These are phyloP conservation scores for Silene latifolia DNA, from an alignment of 148 eudicot genomes.

Conservation along the genomic window DNA sequence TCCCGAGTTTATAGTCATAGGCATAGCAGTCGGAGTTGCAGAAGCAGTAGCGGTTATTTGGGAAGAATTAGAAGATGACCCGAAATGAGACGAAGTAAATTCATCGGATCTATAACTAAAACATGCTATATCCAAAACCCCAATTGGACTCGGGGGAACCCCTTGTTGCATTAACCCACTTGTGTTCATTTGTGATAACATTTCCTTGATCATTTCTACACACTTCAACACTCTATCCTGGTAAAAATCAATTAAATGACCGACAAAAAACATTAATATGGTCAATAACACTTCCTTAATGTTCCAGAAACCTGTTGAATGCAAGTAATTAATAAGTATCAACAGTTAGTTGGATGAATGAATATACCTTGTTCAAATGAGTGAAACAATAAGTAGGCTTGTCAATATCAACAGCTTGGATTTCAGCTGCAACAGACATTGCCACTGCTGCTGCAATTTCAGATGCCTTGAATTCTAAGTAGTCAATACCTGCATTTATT, in stretches of 20 bases:
- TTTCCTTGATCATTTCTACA: constrained; percentile 44
- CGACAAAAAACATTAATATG: neutral
- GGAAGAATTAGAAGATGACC: constrained; percentile 34
- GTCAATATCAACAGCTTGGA: constrained; percentile 40
- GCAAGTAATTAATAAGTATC: constrained; percentile 1
- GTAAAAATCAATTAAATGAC: constrained; percentile 4
- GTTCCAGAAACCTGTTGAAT: neutral
- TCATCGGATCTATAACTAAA: constrained; percentile 54
- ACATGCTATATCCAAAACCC: constrained; percentile 63
- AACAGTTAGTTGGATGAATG: neutral
- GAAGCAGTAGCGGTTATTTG: constrained; percentile 1
- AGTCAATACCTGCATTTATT: constrained; percentile 74
- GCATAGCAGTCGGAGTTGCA: neutral
- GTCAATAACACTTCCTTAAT: neutral
- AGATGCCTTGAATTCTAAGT: constrained; percentile 74
- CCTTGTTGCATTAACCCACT: constrained; percentile 8
- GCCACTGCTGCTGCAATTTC: constrained; percentile 74
- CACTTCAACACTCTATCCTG: constrained; percentile 62
- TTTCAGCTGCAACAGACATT: constrained; percentile 45
- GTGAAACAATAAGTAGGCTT: constrained; percentile 39
- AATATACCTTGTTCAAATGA: constrained; percentile 47
- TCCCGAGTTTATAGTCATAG: constrained; percentile 22
- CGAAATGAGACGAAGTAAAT: constrained; percentile 19
- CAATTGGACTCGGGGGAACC: constrained; percentile 55
- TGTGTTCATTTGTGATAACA: constrained; percentile 21